phyloP scores from a whole-genome alignment of 352 stramenopile species.

The Saprolegnia diclina region DNA sequence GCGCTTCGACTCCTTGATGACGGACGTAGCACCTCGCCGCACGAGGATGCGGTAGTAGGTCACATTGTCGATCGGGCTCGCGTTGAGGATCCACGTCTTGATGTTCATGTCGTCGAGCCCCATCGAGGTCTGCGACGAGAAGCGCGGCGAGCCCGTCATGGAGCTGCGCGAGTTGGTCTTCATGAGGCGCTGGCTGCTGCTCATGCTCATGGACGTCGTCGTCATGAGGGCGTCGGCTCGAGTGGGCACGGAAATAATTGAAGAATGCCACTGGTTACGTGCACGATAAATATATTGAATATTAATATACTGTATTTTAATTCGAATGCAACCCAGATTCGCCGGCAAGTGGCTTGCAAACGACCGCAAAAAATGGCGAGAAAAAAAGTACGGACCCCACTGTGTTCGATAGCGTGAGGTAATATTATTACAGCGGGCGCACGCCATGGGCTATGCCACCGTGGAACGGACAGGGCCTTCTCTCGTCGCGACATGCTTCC shows the following conservation, averaged over 20 bases:
- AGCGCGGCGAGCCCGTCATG: slow-evolving; percentile 14
- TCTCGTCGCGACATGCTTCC: too few relatives aligned
- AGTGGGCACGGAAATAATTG: neutral
- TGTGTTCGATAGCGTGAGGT: neutral
- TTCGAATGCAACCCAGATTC: too few relatives aligned
- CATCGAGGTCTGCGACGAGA: neutral
- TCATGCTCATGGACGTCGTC: slow-evolving; percentile 4
- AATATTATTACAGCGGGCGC: neutral
- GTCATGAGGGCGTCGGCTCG: neutral
- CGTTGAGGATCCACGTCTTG: slow-evolving; percentile 28
- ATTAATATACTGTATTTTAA: too few relatives aligned
- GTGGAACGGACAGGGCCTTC: neutral
- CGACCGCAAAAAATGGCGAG: neutral
- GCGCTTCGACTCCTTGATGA: slow-evolving; percentile 24
- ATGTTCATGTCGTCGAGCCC: slow-evolving; percentile 25
- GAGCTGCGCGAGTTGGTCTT: slow-evolving; percentile 10
- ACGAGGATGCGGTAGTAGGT: slow-evolving; percentile 27
- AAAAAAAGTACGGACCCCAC: neutral
- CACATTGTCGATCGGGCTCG: slow-evolving; percentile 23
- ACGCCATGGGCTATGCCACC: neutral
- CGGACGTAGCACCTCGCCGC: slow-evolving; percentile 5
- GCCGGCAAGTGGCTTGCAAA: too few relatives aligned
- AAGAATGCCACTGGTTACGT: slow-evolving; percentile 5
- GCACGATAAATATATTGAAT: too few relatives aligned
- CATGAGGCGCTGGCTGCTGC: slow-evolving; percentile 4